Percentiles rank a stretch among this genome's conserved stretches.
Evolutionary conservation across 2,329 filamentous ascomycete genomes (phyloP).

Genomic region (Pleomassaria siparia): DNA sequence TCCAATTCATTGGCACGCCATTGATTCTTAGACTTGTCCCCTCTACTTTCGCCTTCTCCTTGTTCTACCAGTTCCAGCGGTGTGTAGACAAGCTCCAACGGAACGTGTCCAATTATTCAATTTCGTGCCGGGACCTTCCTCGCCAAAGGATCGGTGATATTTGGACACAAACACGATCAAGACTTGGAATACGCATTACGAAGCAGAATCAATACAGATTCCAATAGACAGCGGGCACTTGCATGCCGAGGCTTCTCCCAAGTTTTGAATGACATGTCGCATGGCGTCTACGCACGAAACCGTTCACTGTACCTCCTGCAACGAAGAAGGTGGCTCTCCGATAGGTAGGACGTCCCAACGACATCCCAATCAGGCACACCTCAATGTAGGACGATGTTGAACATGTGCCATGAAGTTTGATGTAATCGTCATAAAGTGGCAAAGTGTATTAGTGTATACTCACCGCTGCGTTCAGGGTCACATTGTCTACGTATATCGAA

Average conservation of each 20-base stretch:
- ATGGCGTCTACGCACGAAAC: neutral
- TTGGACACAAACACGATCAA: neutral
- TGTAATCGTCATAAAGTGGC: neutral
- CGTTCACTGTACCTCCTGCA: neutral
- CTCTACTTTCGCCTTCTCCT: neutral
- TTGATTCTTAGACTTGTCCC: neutral
- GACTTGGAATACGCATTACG: neutral
- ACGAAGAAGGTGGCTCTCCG: neutral
- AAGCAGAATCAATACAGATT: neutral
- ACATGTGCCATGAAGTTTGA: neutral
- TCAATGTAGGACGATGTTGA: neutral
- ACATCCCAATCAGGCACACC: neutral
- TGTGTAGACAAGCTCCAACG: neutral
- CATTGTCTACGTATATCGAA: neutral
- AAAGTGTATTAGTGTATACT: neutral
- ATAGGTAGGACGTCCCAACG: neutral
- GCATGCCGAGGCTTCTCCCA: neutral
- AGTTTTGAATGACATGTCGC: neutral
- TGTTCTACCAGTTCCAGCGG: neutral
- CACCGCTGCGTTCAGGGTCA: neutral
- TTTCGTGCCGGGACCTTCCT: neutral
- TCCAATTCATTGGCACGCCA: neutral
- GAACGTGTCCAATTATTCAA: neutral
- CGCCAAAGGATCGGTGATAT: neutral
- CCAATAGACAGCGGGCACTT: neutral